Percentiles rank a stretch among this genome's conserved stretches.
Evolutionary conservation across 768 basidiomycete genomes (phyloP).

Genomic region (Coprinellus micaceus): DNA sequence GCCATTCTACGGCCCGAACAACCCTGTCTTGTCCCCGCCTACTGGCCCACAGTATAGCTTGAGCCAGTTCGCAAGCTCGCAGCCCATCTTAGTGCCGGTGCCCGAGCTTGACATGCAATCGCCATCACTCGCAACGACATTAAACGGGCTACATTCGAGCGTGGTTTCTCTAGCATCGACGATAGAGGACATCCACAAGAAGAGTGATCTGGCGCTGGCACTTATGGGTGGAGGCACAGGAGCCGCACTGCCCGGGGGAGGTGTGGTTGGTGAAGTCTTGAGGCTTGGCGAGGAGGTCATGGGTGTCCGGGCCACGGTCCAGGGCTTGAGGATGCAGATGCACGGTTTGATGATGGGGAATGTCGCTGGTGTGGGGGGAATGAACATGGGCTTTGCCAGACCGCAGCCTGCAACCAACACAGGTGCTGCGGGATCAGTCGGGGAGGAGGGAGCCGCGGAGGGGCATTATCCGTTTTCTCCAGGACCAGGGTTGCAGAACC

Average conservation of each 20-base stretch:
- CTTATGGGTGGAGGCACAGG: constrained; percentile 20
- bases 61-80: too few relatives aligned
- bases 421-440: too few relatives aligned
- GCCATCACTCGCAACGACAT: constrained; percentile 7
- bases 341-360: constrained; percentile 56
- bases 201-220: constrained; percentile 14
- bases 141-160: constrained; percentile 13
- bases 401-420: neutral
- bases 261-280: constrained; percentile 67
- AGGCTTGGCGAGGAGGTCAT: constrained; percentile 72
- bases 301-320: constrained; percentile 62
- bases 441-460: neutral
- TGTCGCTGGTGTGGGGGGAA: neutral
- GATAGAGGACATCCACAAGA: constrained; percentile 11
- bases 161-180: constrained; percentile 10
- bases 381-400: neutral
- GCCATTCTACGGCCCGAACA: neutral
- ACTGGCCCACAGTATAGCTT: constrained; percentile 1
- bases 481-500: neutral
- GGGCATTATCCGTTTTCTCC: neutral
- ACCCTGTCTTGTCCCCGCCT: neutral
- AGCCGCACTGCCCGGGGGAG: constrained; percentile 49
- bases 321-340: constrained; percentile 80
- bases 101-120: constrained; percentile 1
- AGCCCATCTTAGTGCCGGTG: neutral